Evolutionary conservation across 2,329 filamentous ascomycete genomes (phyloP).

Genomic region (Fusarium keratoplasticum): DNA sequence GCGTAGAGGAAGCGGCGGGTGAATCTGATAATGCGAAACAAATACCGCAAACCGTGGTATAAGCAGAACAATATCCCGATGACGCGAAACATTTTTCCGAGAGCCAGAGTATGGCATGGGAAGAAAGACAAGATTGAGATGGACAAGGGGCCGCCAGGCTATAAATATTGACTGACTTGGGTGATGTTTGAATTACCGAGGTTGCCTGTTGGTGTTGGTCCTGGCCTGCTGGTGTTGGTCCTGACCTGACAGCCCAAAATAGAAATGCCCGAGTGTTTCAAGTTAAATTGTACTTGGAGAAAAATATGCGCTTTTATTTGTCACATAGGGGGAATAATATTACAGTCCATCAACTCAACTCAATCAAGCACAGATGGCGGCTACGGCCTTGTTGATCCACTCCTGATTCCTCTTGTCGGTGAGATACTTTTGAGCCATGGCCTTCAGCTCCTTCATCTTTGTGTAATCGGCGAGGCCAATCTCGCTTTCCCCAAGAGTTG

Average conservation of each 20-base stretch:
- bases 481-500: slow-evolving; percentile 1
- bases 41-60: background rate
- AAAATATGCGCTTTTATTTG: background rate
- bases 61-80: background rate
- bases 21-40: background rate
- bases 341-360: background rate
- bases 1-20: background rate
- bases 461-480: slow-evolving; percentile 32
- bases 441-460: background rate
- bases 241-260: background rate
- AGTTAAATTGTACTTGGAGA: background rate
- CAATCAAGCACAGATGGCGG: background rate
- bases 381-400: background rate
- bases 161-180: background rate
- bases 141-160: background rate
- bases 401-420: background rate
- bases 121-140: background rate
- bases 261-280: background rate
- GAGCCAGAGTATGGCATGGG: background rate
- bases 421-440: background rate
- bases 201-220: background rate
- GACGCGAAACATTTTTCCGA: background rate
- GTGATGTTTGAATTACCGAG: background rate
- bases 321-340: background rate
- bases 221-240: background rate